Conservation (phyloP, 2,329 filamentous ascomycete species). For the Elsinoe necatrix region DNA sequence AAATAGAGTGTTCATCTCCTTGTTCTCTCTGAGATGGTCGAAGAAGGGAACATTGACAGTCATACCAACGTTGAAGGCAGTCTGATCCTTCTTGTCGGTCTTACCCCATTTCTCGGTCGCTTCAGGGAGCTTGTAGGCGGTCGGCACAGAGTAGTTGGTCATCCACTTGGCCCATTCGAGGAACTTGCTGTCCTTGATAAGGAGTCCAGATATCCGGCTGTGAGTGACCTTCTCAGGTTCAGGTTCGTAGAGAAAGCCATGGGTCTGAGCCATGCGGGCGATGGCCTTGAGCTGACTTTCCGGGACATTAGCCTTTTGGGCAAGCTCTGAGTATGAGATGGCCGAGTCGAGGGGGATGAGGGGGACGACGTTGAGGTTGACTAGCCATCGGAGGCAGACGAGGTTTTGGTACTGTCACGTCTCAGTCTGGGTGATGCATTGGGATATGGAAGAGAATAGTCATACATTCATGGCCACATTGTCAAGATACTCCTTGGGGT, state of each 20-base stretch:
- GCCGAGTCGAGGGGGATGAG: slow-evolving; percentile 17
- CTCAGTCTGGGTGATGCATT: background rate
- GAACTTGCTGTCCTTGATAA: slow-evolving; percentile 18
- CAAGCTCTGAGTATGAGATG: slow-evolving; percentile 13
- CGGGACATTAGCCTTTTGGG: slow-evolving; percentile 15
- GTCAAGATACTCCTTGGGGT: slow-evolving; percentile 20
- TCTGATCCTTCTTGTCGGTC: slow-evolving; percentile 21
- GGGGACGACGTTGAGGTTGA: slow-evolving; percentile 18
- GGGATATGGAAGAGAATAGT: background rate
- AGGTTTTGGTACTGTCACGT: slow-evolving; percentile 19
- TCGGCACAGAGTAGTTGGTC: slow-evolving; percentile 20
- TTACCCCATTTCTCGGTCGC: slow-evolving; percentile 22
- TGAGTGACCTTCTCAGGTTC: slow-evolving; percentile 18
- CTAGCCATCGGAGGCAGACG: slow-evolving; percentile 21
- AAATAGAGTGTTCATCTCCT: slow-evolving; percentile 20
- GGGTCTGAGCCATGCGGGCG: slow-evolving; percentile 21
- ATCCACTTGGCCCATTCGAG: slow-evolving; percentile 20
- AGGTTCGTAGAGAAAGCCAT: slow-evolving; percentile 20
- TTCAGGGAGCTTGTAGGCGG: slow-evolving; percentile 19
- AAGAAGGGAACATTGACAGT: slow-evolving; percentile 21
- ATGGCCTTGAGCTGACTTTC: slow-evolving; percentile 20
- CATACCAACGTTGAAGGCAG: slow-evolving; percentile 21
- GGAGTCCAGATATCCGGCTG: slow-evolving; percentile 17
- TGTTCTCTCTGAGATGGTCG: slow-evolving; percentile 20
- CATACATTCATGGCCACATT: slow-evolving; percentile 19